A percentile compares a stretch with the other conserved stretches of the same genome.
Evolutionary conservation across 2,329 filamentous ascomycete genomes (phyloP).

Genomic region (Phialophora verrucosa): DNA sequence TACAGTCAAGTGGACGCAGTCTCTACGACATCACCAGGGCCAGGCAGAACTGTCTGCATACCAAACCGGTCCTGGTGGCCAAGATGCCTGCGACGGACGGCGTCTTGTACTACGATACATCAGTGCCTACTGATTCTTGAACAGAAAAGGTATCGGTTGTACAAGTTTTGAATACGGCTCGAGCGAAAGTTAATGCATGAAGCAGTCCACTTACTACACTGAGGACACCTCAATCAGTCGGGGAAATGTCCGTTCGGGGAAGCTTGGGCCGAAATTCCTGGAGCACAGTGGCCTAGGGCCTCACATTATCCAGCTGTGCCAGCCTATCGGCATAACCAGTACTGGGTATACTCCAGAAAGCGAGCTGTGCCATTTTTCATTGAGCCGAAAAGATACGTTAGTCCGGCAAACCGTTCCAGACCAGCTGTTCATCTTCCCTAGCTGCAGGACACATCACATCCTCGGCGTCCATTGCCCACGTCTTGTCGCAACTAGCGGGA

Average conservation of each 20-base stretch:
- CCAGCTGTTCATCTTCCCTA: neutral
- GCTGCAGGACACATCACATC: neutral
- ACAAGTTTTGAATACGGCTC: neutral
- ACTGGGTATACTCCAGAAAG: neutral
- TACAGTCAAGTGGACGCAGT: neutral
- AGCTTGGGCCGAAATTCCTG: neutral
- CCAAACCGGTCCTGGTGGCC: neutral
- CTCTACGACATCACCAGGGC: neutral
- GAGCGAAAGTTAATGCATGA: neutral
- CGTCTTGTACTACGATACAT: neutral
- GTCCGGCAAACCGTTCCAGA: neutral
- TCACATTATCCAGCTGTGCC: neutral
- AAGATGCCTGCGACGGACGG: neutral
- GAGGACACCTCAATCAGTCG: neutral
- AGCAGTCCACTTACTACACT: neutral
- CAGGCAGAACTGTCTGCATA: neutral
- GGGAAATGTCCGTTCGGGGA: neutral
- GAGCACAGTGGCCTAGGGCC: neutral
- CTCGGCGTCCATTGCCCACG: neutral
- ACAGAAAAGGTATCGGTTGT: neutral
- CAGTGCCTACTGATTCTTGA: neutral
- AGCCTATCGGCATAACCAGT: too few species aligned
- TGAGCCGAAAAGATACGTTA: neutral
- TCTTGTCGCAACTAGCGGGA: neutral
- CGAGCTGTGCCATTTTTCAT: neutral